Conservation (phyloP, 169 alveolate species). For the Cryptosporidium tyzzeri region DNA sequence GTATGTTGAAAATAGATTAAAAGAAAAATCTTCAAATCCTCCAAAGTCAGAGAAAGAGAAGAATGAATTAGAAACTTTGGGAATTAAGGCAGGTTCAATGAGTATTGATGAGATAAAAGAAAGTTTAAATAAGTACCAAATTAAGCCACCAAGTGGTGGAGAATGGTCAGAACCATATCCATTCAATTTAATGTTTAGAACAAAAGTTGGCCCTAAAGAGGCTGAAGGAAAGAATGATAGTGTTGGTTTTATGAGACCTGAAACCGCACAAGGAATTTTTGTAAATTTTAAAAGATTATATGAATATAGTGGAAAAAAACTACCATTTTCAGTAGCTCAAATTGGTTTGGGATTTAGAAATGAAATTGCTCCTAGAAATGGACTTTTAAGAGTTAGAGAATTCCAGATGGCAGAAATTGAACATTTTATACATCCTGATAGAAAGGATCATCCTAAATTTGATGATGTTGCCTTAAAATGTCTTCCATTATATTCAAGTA, state of each 20-base stretch:
- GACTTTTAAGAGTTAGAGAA: constrained; percentile 96
- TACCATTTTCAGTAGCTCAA: constrained; percentile 98
- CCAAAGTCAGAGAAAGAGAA: constrained; percentile 79
- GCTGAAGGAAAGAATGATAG: constrained; percentile 27
- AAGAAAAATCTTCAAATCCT: constrained; percentile 45
- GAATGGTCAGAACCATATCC: constrained; percentile 93
- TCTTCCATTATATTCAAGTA: constrained; percentile 91
- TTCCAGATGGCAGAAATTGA: constrained; percentile 99
- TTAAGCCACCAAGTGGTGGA: constrained; percentile 93
- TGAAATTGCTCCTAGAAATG: constrained; percentile 98
- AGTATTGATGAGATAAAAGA: constrained; percentile 87
- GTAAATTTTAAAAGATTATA: constrained; percentile 93
- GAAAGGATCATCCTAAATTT: constrained; percentile 92
- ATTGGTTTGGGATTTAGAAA: constrained; percentile 98
- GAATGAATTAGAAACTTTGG: constrained; percentile 82
- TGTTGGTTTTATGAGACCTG: constrained; percentile 96
- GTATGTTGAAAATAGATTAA: constrained; percentile 71
- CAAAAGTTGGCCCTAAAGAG: constrained; percentile 94
- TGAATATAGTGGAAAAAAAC: constrained; percentile 94
- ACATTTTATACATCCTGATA: constrained; percentile 95
- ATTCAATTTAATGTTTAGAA: constrained; percentile 96
- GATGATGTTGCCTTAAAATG: constrained; percentile 78
- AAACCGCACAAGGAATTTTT: constrained; percentile 99
- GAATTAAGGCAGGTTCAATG: constrained; percentile 86
- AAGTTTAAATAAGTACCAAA: constrained; percentile 84